Conservation (phyloP, 2,329 filamentous ascomycete genomes). For the Apiospora arundinis region DNA sequence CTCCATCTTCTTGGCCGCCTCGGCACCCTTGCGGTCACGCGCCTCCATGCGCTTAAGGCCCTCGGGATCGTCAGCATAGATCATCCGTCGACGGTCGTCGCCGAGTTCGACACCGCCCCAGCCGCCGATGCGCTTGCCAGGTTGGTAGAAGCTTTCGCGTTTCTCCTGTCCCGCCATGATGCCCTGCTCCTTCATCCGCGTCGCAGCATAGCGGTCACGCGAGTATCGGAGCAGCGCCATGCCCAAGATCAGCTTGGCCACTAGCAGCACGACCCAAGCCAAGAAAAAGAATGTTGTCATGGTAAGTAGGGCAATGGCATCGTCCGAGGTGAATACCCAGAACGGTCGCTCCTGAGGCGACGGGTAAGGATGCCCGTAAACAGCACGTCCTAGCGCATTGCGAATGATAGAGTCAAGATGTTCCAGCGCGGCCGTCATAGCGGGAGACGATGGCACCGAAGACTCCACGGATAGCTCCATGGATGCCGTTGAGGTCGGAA, state of each 20-base stretch:
- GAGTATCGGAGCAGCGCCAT: slow-evolving; percentile 86
- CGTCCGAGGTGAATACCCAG: slow-evolving; percentile 70
- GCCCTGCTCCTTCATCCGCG: slow-evolving; percentile 73
- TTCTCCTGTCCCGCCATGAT: slow-evolving; percentile 54
- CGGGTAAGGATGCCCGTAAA: slow-evolving; percentile 65
- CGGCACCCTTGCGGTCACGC: slow-evolving; percentile 67
- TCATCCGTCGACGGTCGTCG: slow-evolving; percentile 84
- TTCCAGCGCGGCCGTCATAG: slow-evolving; percentile 77
- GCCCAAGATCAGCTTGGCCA: slow-evolving; percentile 84
- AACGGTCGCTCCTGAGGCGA: slow-evolving; percentile 48
- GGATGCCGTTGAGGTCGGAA: slow-evolving; percentile 64
- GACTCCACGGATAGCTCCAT: slow-evolving; percentile 71
- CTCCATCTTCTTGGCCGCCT: slow-evolving; percentile 57
- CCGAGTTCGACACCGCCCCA: slow-evolving; percentile 88
- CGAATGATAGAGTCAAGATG: slow-evolving; percentile 81
- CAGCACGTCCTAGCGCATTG: slow-evolving; percentile 75
- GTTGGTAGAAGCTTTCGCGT: slow-evolving; percentile 66
- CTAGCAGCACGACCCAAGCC: slow-evolving; percentile 82
- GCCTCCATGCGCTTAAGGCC: slow-evolving; percentile 67
- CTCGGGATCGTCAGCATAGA: slow-evolving; percentile 85
- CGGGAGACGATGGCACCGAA: slow-evolving; percentile 69
- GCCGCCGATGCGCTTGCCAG: slow-evolving; percentile 78
- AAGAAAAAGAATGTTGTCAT: slow-evolving; percentile 87
- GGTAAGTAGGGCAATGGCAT: slow-evolving; percentile 77
- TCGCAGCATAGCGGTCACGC: slow-evolving; percentile 77